Base-by-base conservation (phyloP, 2,329 filamentous ascomycete genomes). In the Scedosporium boydii region DNA sequence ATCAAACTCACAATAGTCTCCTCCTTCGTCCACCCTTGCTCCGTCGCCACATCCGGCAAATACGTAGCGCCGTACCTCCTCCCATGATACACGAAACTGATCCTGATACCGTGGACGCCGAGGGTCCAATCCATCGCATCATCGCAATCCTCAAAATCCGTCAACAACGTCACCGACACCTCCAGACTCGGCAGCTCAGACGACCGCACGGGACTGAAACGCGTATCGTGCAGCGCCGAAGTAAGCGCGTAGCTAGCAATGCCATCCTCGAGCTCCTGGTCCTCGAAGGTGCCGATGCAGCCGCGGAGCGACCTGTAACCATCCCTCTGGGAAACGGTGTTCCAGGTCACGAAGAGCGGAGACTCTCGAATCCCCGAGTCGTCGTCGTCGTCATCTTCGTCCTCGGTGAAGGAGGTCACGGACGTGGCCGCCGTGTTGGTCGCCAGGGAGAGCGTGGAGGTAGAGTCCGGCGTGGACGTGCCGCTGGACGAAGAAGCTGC, bases 21-120 rank as follows among this genome's bases (percentile, higher is more conserved):
- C 72, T 98, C 93, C 75, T 95, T 93, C 10, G 84, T 90, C 95
- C 95, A 99, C 16, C 91, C 93, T 73, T 98, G 95, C 78, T 99
- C 95, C 1, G 83, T 78, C 9, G 93, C 89, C 5, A 99, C 92
- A 71, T 97, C 91, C 0, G 95, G 95, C 14, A 99, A 82, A 70
- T 98, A 99, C 0, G 95, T 97, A 0, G 91, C 84, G 16, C 92
- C 90, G 71, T 91, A 91, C 57, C 89, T 84, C 59, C 86, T 82
- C 16, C 86, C 86, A 67, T 86, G 82, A 68, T 91, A 81, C n/a
- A 81, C 80, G 75, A 99, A 98, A 59, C 85, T 88, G 67, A 99
- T 92, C 53, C 92, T 86, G 58, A 98, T 80, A 3, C 95, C 95
- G 74, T 99, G 95, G 2, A 80, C 84, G 65, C 93, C 95, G 18